phyloP scores from a whole-genome alignment of 257 asterid species.

The Misopates orontium region DNA sequence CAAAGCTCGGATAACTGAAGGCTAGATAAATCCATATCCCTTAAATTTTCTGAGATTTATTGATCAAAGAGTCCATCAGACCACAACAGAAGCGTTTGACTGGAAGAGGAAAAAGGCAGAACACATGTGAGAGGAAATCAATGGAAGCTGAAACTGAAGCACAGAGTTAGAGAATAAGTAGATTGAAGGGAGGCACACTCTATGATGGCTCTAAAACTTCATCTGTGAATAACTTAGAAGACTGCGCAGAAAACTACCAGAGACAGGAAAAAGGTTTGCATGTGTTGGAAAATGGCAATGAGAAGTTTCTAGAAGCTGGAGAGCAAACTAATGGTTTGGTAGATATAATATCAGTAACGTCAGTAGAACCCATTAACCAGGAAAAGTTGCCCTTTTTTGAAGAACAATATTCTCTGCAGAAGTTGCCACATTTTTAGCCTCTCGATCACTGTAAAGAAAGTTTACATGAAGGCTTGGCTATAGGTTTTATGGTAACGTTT shows the following conservation, averaged over 20 bases:
- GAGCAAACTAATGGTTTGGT: not conserved
- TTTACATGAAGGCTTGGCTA: slow-evolving; percentile 75
- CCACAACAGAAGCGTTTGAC: too few relatives aligned
- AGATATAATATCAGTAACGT: not conserved
- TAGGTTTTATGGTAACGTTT: slow-evolving; percentile 75
- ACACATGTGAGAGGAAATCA: slow-evolving; percentile 29
- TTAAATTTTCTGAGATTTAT: slow-evolving; percentile 33
- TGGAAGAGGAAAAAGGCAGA: too few relatives aligned
- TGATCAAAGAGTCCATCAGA: too few relatives aligned
- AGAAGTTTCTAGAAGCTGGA: slow-evolving; percentile 15
- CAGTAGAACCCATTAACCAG: slow-evolving; percentile 23
- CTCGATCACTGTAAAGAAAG: slow-evolving; percentile 51
- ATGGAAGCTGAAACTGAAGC: slow-evolving; percentile 25
- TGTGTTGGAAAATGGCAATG: slow-evolving; percentile 23
- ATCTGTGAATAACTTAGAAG: slow-evolving; percentile 31
- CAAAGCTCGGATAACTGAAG: slow-evolving; percentile 25
- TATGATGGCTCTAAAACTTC: slow-evolving; percentile 43
- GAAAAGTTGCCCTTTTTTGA: slow-evolving; percentile 63
- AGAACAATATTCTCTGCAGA: slow-evolving; percentile 66
- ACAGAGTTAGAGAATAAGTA: too few relatives aligned
- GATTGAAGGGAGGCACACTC: slow-evolving; percentile 51
- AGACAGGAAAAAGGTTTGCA: slow-evolving; percentile 18
- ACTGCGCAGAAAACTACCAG: slow-evolving; percentile 28
- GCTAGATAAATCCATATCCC: slow-evolving; percentile 24
- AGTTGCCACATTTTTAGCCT: slow-evolving; percentile 82